Base-by-base conservation (phyloP, 495 filamentous ascomycete genomes). In the Hypoxylon subgilvum region DNA sequence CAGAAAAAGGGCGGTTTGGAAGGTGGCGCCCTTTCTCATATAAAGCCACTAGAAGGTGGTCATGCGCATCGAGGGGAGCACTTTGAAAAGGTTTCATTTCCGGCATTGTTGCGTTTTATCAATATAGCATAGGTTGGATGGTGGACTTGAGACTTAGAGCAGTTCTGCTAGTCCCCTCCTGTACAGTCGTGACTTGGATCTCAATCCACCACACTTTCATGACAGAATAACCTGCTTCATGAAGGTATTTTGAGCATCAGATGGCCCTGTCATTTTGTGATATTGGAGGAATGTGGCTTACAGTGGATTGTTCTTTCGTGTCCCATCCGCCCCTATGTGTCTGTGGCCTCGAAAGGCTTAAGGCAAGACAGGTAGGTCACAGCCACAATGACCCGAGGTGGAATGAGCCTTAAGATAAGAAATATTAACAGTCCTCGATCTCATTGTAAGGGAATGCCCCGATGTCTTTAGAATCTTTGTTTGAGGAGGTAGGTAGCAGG, bases 51-150 rank as follows among this genome's bases (percentile, higher is more conserved):
- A 46, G 40, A 19, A 48, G 42, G 34, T n/a, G 14, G 41, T 19
- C 25, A 16, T 52, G 22, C 5, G 30, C 39, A 23, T 14, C 17
- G 17, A 16, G 9, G 25, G 6, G 6, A 36, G 14, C 6, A 31
- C 5, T 22, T 36, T 9, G 44, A 35, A 35, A 14, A 3, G 1
- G 1, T 10, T n/a, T 14, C n/a, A 3, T n/a, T 4, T 17, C 5
- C 5, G 14, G 18, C 21, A 42, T 5, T 10, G 28, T 17, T 47
- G 34, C 19, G 22, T 21, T 49, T 14, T 16, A 40, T 44, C 31
- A 22, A 22, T 16, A 34, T 6, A 13, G 58, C 22, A 45, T 45
- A 55, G 22, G 51, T 51, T 5, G 46, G 49, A 16, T 34, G 55
- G 14, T n/a, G 22, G 48, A 23, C 2, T 42, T 49, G 13, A 48